Base-by-base conservation (phyloP, 1,284 basidiomycete genomes). In the Coniophora puteana region DNA sequence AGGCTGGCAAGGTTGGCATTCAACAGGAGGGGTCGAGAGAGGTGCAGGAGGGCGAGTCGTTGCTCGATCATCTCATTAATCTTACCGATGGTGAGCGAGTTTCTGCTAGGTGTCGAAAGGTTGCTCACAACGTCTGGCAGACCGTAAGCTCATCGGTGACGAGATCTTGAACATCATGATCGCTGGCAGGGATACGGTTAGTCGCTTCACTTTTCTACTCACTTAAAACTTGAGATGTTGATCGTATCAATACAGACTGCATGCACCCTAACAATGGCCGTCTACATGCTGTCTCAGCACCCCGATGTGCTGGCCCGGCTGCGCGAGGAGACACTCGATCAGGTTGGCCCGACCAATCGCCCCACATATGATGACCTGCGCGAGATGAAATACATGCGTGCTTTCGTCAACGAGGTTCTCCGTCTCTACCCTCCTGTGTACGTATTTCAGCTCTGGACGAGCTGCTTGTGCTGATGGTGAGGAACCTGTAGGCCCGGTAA, bases 401-500 rank as follows among this genome's bases (percentile, higher is more conserved):
- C 79, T 14, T 69, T 82, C 14, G 70, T 82, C 26, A 82, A 82
- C 38, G 79, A 83, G 59, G 76, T 74, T 0, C 55, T 83, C 38
- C 66, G 81, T n/a, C 50, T 84, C 8, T 82, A 74, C 59, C 81
- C 82, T 4, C 59, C 77, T 17, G 79, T 83, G 69, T 80, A 60
- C 53, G 71, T 57, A n/a, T n/a, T 26, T 7, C 13, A 3, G 4
- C 7, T 21, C 13, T 4, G 5, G 5, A 32, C 31, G 7, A 17
- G 16, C 18, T 14, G 5, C 7, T 38, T 35, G 0, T 14, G 6
- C 22, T 20, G n/a, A 17, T 32, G 30, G 8, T 14, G 7, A 4
- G 26, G n/a, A n/a, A n/a, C n/a, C n/a, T n/a, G n/a, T n/a, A n/a
- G n/a, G n/a, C n/a, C n/a, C n/a, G n/a, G n/a, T 44, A 7, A 34